Conservation (phyloP, 2,329 filamentous ascomycete genomes). For the Cladophialophora chaetospira region DNA sequence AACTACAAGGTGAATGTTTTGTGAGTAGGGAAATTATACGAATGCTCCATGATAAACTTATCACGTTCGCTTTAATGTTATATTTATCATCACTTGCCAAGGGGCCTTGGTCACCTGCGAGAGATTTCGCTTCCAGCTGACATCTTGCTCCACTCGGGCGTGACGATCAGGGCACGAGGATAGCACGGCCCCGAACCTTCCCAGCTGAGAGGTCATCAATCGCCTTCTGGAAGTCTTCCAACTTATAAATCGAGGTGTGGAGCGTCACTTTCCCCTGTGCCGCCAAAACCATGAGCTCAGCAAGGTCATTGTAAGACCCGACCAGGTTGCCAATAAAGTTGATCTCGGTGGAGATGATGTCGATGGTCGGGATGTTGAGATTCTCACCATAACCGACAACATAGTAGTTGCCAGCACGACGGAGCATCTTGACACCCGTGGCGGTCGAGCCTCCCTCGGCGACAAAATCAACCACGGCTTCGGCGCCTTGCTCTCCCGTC, state of each 20-base stretch:
- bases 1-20: slow-evolving; percentile 2
- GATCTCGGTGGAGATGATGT: slow-evolving; percentile 28
- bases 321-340: slow-evolving; percentile 28
- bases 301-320: slow-evolving; percentile 24
- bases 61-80: too few relatives aligned
- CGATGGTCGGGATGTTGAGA: slow-evolving; percentile 20
- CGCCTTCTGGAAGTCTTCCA: slow-evolving; percentile 25
- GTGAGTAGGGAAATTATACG: neutral
- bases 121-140: too few relatives aligned
- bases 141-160: too few relatives aligned
- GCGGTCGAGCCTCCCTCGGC: slow-evolving; percentile 24
- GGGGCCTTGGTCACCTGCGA: too few relatives aligned
- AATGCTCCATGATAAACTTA: too few relatives aligned
- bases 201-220: slow-evolving; percentile 22
- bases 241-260: slow-evolving; percentile 24
- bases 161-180: slow-evolving; percentile 24
- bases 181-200: slow-evolving; percentile 20
- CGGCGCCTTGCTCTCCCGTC: slow-evolving; percentile 20
- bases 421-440: slow-evolving; percentile 21
- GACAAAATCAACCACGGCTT: slow-evolving; percentile 26
- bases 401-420: slow-evolving; percentile 23
- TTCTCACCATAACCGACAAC: slow-evolving; percentile 25
- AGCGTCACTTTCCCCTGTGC: slow-evolving; percentile 23
- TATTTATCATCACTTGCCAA: too few relatives aligned
- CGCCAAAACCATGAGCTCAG: slow-evolving; percentile 24